A percentile compares a stretch with the other conserved stretches of the same genome.
These are phyloP conservation scores for Ceratobasidium sp. DNA, from an alignment of 1,284 basidiomycete genomes.

Conservation along the genomic window DNA sequence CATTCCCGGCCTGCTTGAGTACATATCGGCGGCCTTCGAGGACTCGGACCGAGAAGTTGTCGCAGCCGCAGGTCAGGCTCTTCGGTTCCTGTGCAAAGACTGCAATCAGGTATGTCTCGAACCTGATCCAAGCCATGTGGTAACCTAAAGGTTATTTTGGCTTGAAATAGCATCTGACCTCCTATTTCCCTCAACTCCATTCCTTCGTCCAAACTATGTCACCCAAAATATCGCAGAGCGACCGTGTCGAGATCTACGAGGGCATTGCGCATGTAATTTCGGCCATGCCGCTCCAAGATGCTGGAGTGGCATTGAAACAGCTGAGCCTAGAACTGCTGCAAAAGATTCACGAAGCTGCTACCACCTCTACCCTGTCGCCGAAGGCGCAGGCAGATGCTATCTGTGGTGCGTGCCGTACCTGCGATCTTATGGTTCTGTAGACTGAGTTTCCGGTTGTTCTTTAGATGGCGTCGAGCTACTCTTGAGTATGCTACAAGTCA, in stretches of 20 bases:
- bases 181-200: conserved; percentile 93
- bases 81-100: conserved; percentile 98
- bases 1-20: conserved; percentile 87
- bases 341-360: conserved; percentile 74
- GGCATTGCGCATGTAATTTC: conserved; percentile 96
- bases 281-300: conserved; percentile 88
- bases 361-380: conserved; percentile 59
- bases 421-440: neutral
- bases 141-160: conserved; percentile 41
- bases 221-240: conserved; percentile 83
- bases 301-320: conserved; percentile 84
- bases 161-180: conserved; percentile 79
- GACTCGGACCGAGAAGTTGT: conserved; percentile 83
- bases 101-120: conserved; percentile 77
- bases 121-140: neutral
- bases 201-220: conserved; percentile 86
- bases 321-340: conserved; percentile 83
- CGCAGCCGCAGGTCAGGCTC: conserved; percentile 94
- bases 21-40: conserved; percentile 93
- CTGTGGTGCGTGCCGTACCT: conserved; percentile 42
- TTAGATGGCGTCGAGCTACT: conserved; percentile 88
- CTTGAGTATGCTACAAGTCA: conserved; percentile 86
- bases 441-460: conserved; percentile 47
- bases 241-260: conserved; percentile 92
- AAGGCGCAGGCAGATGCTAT: conserved; percentile 46